Percentiles rank a stretch among this genome's conserved stretches.
Conservation (phyloP, 768 basidiomycete species). For the Naganishia vishniacii region DNA sequence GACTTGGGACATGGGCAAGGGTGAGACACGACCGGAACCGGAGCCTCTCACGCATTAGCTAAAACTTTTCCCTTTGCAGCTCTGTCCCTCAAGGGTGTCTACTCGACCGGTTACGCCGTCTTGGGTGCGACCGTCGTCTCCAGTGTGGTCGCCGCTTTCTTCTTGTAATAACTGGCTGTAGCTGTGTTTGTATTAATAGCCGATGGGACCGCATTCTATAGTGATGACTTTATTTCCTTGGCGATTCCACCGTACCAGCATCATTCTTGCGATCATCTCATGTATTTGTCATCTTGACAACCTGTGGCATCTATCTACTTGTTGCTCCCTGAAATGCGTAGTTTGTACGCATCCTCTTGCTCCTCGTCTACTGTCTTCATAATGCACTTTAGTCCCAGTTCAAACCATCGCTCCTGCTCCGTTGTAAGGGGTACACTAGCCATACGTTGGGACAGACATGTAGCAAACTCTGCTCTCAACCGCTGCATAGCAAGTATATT, state of each 20-base stretch:
- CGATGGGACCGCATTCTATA: too few relatives aligned
- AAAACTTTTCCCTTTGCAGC: slow-evolving; percentile 53
- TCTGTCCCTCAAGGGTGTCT: slow-evolving; percentile 71
- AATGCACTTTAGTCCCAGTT: slow-evolving; percentile 56
- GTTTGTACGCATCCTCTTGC: slow-evolving; percentile 12
- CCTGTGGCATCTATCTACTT: not conserved
- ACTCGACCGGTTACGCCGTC: slow-evolving; percentile 75
- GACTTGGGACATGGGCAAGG: slow-evolving; percentile 78
- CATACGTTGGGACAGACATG: slow-evolving; percentile 60
- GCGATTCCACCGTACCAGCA: too few relatives aligned
- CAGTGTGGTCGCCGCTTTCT: slow-evolving; percentile 64
- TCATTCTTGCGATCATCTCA: too few relatives aligned
- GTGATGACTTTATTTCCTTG: too few relatives aligned
- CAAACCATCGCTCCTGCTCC: slow-evolving; percentile 66
- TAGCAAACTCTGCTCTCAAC: slow-evolving; percentile 62
- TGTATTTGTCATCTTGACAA: too few relatives aligned
- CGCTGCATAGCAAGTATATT: slow-evolving; percentile 72
- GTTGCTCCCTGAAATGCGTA: slow-evolving; percentile 10
- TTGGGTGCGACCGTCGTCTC: slow-evolving; percentile 70
- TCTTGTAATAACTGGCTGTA: slow-evolving; percentile 16
- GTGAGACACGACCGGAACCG: slow-evolving; percentile 56
- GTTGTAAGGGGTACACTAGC: slow-evolving; percentile 59
- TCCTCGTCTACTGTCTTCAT: slow-evolving; percentile 21
- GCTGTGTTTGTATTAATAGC: slow-evolving; percentile 5
- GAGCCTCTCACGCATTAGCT: not conserved